Base-by-base conservation (phyloP, 495 filamentous ascomycete genomes). In the Penicillium pancosmium region DNA sequence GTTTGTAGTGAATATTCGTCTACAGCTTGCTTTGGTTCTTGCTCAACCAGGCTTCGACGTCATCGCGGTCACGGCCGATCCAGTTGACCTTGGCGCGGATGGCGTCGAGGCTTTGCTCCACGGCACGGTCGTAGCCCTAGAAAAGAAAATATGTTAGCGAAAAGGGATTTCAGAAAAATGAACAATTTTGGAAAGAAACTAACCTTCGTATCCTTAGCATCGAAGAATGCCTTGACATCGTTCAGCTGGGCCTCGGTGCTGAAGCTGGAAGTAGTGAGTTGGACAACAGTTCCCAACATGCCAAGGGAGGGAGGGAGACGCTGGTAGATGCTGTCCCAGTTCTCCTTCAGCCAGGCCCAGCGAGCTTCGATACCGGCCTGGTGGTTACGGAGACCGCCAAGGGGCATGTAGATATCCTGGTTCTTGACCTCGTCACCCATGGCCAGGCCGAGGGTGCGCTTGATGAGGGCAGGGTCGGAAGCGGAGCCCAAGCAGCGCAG, bases 331-430 rank as follows among this genome's bases (percentile, higher is more conserved):
- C 80, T 78, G 11, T 90, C 88, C 92, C 93, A 98, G 79, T 97
- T 93, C 54, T 85, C 78, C 68, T 86, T 89, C 77, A 95, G 80
- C 90, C 91, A 98, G 46, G 60, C 66, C 84, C 89, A 98, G 56
- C 97, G 79, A 11, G 88, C 89, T 55, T 91, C 81, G 49, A 93
- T 88, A 66, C 94, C 94, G 47, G 86, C 83, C 5, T 82, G 74
- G 68, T 96, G 90, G 64, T 81, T 85, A 56, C 94, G 85, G 51
- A 98, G 82, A 25, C 89, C 91, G 40, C 83, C 82, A 25, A 95
- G 76, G 3, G 86, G 94, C 68, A 97, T 86, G 79, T 97, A 98
- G 62, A 98, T 87, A 68, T 98, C 94, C 76, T 98, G 94, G 63
- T 88, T 92, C 79, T 96, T 95, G 73, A 98, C 91, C 59, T 96